Evolutionary conservation across 805 yeast genomes (phyloP), one percentile per base, ranked within the genome.

Genomic region (Wickerhamiella parazyma): DNA sequence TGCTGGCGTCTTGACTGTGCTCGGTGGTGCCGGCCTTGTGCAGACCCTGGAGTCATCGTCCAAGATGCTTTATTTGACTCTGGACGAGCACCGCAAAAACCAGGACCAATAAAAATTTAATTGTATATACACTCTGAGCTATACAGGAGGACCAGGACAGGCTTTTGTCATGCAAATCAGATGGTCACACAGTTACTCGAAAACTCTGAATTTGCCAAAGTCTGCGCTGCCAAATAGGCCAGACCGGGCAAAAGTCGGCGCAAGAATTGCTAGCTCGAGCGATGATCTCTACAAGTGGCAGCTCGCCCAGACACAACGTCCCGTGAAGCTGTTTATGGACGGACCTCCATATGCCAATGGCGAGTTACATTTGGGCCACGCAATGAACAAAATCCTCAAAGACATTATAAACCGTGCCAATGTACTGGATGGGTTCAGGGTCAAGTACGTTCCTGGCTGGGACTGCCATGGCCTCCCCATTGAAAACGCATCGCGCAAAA

Each of bases 261-360:
- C 60, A 47, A 64, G 66, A 46, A 65, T 76, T 10, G 74, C 77
- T 9, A 68, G 70, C 48, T 61, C 78, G 0, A 72, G 86, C 2
- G 67, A 70, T 19, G 66, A 69, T 1, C 64, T 89, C 14, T 89
- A 89, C 60, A 54, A 64, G 10, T 71, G 84, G 76, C 95, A 80
- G 53, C 56, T 45, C 12, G 45, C 48, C 33, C 31, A 28, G 12
- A 25, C 34, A 14, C 59, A 19, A 50, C 51, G 34, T 44, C 16
- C 29, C 33, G 49, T n/a, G 62, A 16, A 49, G 70, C 28, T 89
- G 80, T 64, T 91, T 1, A 96, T 87, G 53, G 99, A 91, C 62
- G 99, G 99, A 0, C 99, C 99, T 0, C 99, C 99, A 0, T 91
- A 89, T 62, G 97, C 98, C 10, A 91, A 91, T 57, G 98, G 97